Percentiles rank a stretch among this genome's conserved stretches.
Conservation (phyloP, 1,139 yeast species). For the Protomyces gravidus region DNA sequence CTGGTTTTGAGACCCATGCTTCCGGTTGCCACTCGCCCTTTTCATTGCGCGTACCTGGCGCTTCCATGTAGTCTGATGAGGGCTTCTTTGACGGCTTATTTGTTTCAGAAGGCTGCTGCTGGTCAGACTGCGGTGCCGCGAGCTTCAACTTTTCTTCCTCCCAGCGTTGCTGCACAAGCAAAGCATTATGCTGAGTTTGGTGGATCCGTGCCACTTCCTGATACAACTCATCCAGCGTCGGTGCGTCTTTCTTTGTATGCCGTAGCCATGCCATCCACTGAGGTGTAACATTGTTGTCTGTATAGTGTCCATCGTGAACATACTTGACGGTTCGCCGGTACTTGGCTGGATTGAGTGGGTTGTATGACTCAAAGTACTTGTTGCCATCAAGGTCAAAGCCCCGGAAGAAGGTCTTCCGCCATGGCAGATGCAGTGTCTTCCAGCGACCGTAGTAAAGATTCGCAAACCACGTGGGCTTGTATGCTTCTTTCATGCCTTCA, state of each 20-base stretch:
- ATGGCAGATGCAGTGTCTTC: conserved; percentile 15
- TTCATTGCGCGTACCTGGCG: conserved; percentile 25
- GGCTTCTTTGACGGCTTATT: neutral
- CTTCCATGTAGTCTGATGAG: conserved; percentile 6
- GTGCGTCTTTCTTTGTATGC: conserved; percentile 16
- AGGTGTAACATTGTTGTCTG: conserved; percentile 27
- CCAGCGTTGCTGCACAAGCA: conserved; percentile 14
- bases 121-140: neutral
- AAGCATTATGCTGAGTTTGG: conserved; percentile 7
- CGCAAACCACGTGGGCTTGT: conserved; percentile 6
- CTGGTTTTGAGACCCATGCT: conserved; percentile 10
- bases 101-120: neutral
- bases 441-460: conserved; percentile 9
- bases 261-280: conserved; percentile 28
- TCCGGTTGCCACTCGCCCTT: conserved; percentile 28
- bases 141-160: conserved; percentile 12
- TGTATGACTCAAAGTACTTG: conserved; percentile 18
- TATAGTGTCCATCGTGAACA: conserved; percentile 20
- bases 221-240: conserved; percentile 10
- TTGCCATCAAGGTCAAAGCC: conserved; percentile 28
- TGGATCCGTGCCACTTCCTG: conserved; percentile 21
- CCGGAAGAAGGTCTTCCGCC: conserved; percentile 10
- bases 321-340: conserved; percentile 23
- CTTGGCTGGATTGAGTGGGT: conserved; percentile 19
- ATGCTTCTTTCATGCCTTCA: conserved; percentile 15